Base-by-base conservation (phyloP, 768 basidiomycete species). In the Hebeloma cylindrosporum region DNA sequence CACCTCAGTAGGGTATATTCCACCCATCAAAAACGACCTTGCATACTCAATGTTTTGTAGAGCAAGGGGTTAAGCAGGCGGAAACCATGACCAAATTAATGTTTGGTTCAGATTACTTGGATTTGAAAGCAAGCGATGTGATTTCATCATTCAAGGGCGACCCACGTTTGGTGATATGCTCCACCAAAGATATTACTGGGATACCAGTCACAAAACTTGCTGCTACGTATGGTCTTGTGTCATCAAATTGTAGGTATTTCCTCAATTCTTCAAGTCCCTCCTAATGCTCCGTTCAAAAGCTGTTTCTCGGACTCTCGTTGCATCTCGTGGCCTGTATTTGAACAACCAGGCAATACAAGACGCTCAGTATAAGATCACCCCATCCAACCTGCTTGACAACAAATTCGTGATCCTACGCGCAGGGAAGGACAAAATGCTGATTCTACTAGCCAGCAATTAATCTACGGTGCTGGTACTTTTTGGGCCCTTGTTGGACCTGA, bases 351-450 rank as follows among this genome's bases (percentile, higher is more conserved):
- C 74, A 5, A 70, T 90, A 21, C 63, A 62, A n/a, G 80, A 84
- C 48, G 48, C 69, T 14, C 67, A 70, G 23, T 66, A 68, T 38
- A 73, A 60, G 22, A 56, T 86, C 11, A 51, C 61, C 6, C 52
- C 52, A 26, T 53, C 60, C 1, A 71, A 80, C 53, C 71, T 93
- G 21, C 66, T 91, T n/a, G 80, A 83, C 53, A 69, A 64, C 7
- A 74, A 69, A 37, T 56, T 92, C 5, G 80, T 74, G 13, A 75
- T 93, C 45, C 49, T 93, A 14, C 77, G 86, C 13, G 79, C 81
- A 28, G 91, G 91, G 3, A 89, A 86, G 60, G 82, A 85, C 50
- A 85, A 84, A 28, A 72, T 89, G 29, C 54, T 92, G 7, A 76
- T 63, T 10, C 31, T 61, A 23, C 47, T 43, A 4, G 31, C 44